Base-by-base conservation (phyloP, 352 stramenopile species). In the Phytophthora tentaculata region DNA sequence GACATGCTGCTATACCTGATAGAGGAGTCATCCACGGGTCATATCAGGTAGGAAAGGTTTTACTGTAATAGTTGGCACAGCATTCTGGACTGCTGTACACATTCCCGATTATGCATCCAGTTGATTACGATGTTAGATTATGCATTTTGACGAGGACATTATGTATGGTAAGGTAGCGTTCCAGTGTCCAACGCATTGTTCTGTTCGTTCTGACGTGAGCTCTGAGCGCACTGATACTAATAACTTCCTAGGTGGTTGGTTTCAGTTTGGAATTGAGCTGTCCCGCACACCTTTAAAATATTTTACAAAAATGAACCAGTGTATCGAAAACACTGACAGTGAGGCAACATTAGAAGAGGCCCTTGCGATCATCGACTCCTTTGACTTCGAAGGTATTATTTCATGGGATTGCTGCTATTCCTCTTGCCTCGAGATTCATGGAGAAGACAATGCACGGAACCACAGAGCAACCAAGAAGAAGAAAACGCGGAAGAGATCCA, bases 321-420 rank as follows among this genome's bases (percentile, higher is more conserved):
- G 16, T 48, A n/a, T 35, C 2, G 45, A 51, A n/a, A 23, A 35
- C 2, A 20, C 13, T 23, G 23, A 35, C 45, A 32, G 45, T 35
- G 45, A 20, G 23, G 23, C 45, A 14, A 52, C 45, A 19, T 20
- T 52, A 19, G 45, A 52, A 13, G 23, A 52, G 7, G 13, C 23
- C 14, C 45, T 52, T 20, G 45, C 22, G 23, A 29, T 52, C 14
- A 50, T 50, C 44, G 44, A 50, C n/a, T 50, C 44, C 20, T 17
- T 50, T 8, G 44, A 50, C 8, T 17, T 50, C 20, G 41, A 48
- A 22, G 6, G 22, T 50, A n/a, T 26, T 5, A 29, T 13, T 26
- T 50, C 20, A 17, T 3, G 4, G 3, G 28, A 28, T 17, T 17
- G n/a, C 19, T n/a, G 19, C 44, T 8, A 26, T 50, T 28, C 20